These are phyloP conservation scores for Ormosia semicastrata DNA, from an alignment of 306 rosid genomes.

Conservation along the genomic window DNA sequence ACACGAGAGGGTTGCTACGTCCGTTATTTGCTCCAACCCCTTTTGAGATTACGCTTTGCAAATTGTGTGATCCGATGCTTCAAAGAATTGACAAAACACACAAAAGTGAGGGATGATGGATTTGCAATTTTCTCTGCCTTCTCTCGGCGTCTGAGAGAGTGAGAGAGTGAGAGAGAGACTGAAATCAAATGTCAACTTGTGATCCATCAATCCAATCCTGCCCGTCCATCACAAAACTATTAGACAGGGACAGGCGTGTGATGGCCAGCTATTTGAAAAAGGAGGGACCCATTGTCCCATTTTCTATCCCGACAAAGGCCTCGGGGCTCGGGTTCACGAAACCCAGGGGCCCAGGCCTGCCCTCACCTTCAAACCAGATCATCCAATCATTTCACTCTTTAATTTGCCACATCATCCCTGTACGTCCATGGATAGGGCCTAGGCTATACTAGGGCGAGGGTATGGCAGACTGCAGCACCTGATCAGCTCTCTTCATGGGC, in stretches of 20 bases:
- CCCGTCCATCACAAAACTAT: slow-evolving; percentile 20
- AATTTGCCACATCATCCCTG: background rate
- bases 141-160: no score
- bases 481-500: slow-evolving; percentile 30
- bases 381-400: slow-evolving; percentile 20
- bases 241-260: background rate
- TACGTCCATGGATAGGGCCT: background rate
- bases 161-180: background rate
- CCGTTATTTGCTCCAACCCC: background rate
- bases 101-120: background rate
- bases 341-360: background rate
- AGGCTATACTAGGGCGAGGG: background rate
- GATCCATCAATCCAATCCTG: slow-evolving; percentile 23
- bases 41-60: slow-evolving; percentile 6
- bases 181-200: slow-evolving; percentile 15
- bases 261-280: background rate
- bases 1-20: no score
- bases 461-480: slow-evolving; percentile 35
- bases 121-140: background rate
- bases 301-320: slow-evolving; percentile 8
- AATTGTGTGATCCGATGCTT: slow-evolving; percentile 22
- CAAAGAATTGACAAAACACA: background rate
- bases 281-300: background rate
- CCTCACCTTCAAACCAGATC: background rate
- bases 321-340: slow-evolving; percentile 35